A percentile compares a stretch with the other conserved stretches of the same genome.
phyloP scores from a whole-genome alignment of 2,329 filamentous ascomycete species.

The Chaetomiaceae sp. region DNA sequence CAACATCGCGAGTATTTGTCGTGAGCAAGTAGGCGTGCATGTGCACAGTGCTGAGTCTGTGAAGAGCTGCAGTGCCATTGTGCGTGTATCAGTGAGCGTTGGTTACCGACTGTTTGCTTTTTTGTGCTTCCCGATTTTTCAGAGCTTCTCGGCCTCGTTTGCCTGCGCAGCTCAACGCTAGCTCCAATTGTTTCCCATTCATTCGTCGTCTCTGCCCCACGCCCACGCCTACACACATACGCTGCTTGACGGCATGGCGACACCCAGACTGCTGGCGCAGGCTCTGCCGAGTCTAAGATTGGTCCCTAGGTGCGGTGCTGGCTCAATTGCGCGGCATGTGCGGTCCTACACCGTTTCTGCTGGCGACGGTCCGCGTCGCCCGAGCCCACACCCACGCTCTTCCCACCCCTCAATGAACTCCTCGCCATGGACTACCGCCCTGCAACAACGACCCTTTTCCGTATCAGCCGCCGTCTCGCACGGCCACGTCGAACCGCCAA shows the following conservation, averaged over 20 bases:
- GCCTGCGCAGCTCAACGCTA: too few species aligned
- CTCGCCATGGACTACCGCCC: neutral
- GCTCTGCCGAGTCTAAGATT: conserved; percentile 16
- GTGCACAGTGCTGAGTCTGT: too few species aligned
- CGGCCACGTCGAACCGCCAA: conserved; percentile 76
- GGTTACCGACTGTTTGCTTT: too few species aligned
- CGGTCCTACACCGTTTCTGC: conserved; percentile 23
- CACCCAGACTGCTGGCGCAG: conserved; percentile 15
- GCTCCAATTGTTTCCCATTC: too few species aligned
- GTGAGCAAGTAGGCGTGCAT: too few species aligned
- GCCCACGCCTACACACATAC: neutral
- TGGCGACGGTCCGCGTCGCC: too few species aligned
- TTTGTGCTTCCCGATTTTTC: too few species aligned
- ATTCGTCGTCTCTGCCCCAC: neutral
- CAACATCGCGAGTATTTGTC: neutral
- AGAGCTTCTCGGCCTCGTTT: too few species aligned
- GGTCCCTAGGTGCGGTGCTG: conserved; percentile 8
- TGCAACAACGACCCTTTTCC: conserved; percentile 47
- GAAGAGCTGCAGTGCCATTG: too few species aligned
- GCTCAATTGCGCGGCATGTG: conserved; percentile 15
- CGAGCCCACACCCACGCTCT: too few species aligned
- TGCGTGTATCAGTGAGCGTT: too few species aligned
- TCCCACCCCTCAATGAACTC: conserved; percentile 8
- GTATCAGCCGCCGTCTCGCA: conserved; percentile 56
- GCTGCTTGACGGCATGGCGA: conserved; percentile 20